Evolutionary conservation across 345 rosid species (phyloP).

Genomic region (Pelargonium nanum): DNA sequence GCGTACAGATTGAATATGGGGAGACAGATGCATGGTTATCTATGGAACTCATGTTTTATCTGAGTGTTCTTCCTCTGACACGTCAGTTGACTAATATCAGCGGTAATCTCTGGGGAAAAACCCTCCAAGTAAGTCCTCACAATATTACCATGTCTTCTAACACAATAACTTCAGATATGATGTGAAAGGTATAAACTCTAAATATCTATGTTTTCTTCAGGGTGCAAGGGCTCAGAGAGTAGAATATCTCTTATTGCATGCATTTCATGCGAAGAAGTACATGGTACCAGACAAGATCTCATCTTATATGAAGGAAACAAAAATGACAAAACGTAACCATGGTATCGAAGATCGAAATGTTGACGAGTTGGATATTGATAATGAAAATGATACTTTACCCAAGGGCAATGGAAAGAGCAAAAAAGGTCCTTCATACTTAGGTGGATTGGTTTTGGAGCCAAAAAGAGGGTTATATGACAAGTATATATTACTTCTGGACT

Average conservation of each 20-base stretch:
- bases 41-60: conserved; percentile 96
- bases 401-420: conserved; percentile 47
- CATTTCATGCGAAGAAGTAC: conserved; percentile 81
- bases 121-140: conserved; percentile 69
- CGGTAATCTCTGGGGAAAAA: conserved; percentile 96
- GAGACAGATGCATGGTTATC: conserved; percentile 99
- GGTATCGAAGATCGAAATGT: conserved; percentile 32
- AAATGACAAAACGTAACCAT: conserved; percentile 40
- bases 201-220: conserved; percentile 24
- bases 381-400: conserved; percentile 32
- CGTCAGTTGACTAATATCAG: conserved; percentile 96
- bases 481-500: conserved; percentile 86
- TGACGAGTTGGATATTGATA: conserved; percentile 41
- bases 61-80: conserved; percentile 94
- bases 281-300: conserved; percentile 85
- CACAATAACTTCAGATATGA: not conserved
- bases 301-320: conserved; percentile 41
- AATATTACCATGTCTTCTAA: not conserved
- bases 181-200: not conserved
- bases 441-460: conserved; percentile 97
- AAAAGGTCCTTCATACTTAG: conserved; percentile 89
- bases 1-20: conserved; percentile 75
- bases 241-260: conserved; percentile 85
- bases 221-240: conserved; percentile 98
- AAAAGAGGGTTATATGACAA: conserved; percentile 92